A percentile compares a stretch with the other conserved stretches of the same genome.
phyloP scores from a whole-genome alignment of 805 yeast species.

The Kodamaea nitidulidarum region DNA sequence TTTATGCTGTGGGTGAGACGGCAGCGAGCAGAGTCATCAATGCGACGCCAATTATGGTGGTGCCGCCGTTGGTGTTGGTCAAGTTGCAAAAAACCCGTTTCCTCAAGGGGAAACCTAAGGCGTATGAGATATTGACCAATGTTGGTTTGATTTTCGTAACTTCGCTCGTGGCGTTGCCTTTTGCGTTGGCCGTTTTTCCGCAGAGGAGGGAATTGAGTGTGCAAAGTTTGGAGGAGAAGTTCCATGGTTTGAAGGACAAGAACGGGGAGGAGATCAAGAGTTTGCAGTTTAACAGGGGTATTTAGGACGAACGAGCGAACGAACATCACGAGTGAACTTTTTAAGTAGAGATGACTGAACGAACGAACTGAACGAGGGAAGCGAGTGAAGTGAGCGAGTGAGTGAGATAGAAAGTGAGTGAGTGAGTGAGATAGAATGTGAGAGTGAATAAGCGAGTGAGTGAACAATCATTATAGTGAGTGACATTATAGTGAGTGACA shows the following conservation, averaged over 20 bases:
- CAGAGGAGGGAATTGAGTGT: slow-evolving; percentile 69
- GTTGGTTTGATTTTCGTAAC: slow-evolving; percentile 83
- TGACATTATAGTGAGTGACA: too few relatives aligned
- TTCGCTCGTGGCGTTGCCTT: slow-evolving; percentile 83
- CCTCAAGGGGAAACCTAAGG: slow-evolving; percentile 62
- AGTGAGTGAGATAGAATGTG: too few relatives aligned
- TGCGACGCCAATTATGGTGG: slow-evolving; percentile 96
- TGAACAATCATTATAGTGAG: too few relatives aligned
- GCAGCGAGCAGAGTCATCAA: slow-evolving; percentile 92
- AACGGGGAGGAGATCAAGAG: slow-evolving; percentile 53
- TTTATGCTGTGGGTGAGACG: slow-evolving; percentile 93
- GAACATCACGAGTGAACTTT: too few relatives aligned
- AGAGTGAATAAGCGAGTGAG: too few relatives aligned
- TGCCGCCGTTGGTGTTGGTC: slow-evolving; percentile 85
- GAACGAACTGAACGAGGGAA: too few relatives aligned
- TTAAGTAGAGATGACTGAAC: too few relatives aligned
- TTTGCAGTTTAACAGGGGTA: slow-evolving; percentile 92
- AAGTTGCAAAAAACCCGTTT: slow-evolving; percentile 63
- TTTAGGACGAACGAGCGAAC: too few relatives aligned
- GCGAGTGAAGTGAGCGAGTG: too few relatives aligned
- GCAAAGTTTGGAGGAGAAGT: slow-evolving; percentile 56
- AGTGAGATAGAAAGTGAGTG: too few relatives aligned
- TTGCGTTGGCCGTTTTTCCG: slow-evolving; percentile 94
- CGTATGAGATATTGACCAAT: slow-evolving; percentile 67
- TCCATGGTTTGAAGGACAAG: slow-evolving; percentile 57